Percentiles rank a stretch among this genome's conserved stretches.
phyloP scores from a whole-genome alignment of 306 rosid genomes.

The Ormosia emarginata region DNA sequence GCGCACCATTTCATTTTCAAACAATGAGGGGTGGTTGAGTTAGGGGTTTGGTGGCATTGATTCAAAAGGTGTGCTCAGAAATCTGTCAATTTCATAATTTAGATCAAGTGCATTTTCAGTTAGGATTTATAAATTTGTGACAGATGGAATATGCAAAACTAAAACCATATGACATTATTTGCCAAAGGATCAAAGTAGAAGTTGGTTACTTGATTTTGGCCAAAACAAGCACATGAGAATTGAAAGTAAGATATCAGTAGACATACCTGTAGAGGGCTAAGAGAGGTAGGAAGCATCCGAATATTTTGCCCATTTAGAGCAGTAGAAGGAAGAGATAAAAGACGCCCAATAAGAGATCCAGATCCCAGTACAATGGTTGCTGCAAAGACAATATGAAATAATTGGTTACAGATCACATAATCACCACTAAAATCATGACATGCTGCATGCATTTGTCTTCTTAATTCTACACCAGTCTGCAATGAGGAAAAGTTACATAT shows the following conservation, averaged over 20 bases:
- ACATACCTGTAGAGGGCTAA: conserved; percentile 75
- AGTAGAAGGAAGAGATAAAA: conserved; percentile 51
- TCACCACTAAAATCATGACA: conserved; percentile 13
- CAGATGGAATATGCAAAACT: background rate
- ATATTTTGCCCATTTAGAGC: conserved; percentile 37
- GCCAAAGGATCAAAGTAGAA: background rate
- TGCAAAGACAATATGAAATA: conserved; percentile 41
- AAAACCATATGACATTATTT: background rate
- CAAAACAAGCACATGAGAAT: conserved; percentile 12
- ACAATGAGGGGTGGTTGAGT: background rate
- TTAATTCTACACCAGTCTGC: background rate
- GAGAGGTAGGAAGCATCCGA: conserved; percentile 45
- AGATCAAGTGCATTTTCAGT: background rate
- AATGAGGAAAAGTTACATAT: background rate
- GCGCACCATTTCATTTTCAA: background rate
- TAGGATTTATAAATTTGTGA: background rate
- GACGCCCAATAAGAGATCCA: conserved; percentile 66
- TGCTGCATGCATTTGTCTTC: conserved; percentile 3
- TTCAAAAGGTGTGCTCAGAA: background rate
- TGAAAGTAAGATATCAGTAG: conserved; percentile 11
- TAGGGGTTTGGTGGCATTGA: conserved; percentile 12
- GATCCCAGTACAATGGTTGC: conserved; percentile 72
- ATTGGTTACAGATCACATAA: conserved; percentile 18
- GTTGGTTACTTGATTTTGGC: conserved; percentile 5
- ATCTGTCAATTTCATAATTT: background rate